Conservation (phyloP, 1,139 yeast species). For the Pichiaceae sp. region DNA sequence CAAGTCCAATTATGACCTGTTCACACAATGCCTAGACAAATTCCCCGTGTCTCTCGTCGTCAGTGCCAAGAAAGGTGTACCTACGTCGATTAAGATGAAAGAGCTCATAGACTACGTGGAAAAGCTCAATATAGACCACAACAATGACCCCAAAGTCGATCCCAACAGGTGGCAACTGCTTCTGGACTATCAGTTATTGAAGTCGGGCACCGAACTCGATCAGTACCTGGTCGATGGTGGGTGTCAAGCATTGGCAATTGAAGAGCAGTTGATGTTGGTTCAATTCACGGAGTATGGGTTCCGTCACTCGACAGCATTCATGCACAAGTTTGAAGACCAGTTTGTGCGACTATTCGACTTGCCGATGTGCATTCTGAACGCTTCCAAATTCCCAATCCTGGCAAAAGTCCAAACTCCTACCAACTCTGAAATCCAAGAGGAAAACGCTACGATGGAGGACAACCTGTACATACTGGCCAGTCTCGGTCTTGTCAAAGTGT, state of each 20-base stretch:
- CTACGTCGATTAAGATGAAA: slow-evolving; percentile 2
- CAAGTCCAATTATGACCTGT: too few relatives aligned
- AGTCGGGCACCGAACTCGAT: background rate
- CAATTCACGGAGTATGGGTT: slow-evolving; percentile 7
- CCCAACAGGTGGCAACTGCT: slow-evolving; percentile 9
- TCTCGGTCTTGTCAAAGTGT: slow-evolving; percentile 17
- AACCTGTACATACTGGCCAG: slow-evolving; percentile 16
- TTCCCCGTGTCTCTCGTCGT: slow-evolving; percentile 1
- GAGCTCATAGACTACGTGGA: slow-evolving; percentile 5
- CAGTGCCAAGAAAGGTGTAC: background rate
- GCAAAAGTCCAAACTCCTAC: background rate
- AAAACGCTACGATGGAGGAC: slow-evolving; percentile 6
- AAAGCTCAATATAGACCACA: slow-evolving; percentile 1
- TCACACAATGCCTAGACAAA: background rate
- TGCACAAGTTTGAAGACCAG: slow-evolving; percentile 4
- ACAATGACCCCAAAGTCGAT: slow-evolving; percentile 4
- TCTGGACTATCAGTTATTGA: slow-evolving; percentile 10
- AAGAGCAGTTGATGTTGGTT: slow-evolving; percentile 3
- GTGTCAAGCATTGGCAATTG: background rate
- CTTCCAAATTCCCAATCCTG: slow-evolving; percentile 15
- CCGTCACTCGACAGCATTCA: slow-evolving; percentile 4
- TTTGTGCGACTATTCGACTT: slow-evolving; percentile 4
- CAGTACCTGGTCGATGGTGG: slow-evolving; percentile 1
- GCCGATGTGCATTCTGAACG: slow-evolving; percentile 15
- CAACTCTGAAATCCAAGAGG: slow-evolving; percentile 3